Conservation (phyloP, 2,329 filamentous ascomycete genomes). For the Calonectria pauciramosa region DNA sequence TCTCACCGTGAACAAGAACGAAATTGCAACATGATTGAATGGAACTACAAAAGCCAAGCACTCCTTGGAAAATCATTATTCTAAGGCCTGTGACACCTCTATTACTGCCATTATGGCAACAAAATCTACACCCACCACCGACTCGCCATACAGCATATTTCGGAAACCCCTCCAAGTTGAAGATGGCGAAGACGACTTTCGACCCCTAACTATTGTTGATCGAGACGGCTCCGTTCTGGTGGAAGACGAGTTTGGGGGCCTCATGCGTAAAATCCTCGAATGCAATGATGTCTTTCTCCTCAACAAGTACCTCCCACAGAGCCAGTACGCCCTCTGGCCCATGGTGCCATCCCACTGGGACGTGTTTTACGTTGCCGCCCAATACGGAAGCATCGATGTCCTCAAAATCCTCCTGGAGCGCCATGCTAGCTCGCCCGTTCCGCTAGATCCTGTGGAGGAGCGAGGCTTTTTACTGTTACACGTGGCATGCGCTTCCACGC, state of each 20-base stretch:
- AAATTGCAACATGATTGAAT: neutral
- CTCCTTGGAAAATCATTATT: no score
- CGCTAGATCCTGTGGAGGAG: neutral
- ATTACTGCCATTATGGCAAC: neutral
- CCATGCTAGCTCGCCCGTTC: neutral
- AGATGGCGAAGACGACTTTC: neutral
- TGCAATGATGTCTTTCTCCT: neutral
- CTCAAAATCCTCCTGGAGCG: conserved; percentile 13
- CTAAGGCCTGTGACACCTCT: no score
- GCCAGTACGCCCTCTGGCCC: neutral
- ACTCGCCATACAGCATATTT: neutral
- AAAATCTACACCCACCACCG: accelerated
- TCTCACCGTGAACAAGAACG: neutral
- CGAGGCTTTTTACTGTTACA: neutral
- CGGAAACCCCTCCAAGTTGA: neutral
- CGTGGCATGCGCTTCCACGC: neutral
- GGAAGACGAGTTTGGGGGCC: neutral
- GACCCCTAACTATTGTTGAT: neutral
- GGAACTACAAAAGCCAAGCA: neutral
- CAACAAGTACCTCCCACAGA: neutral
- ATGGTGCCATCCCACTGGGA: neutral
- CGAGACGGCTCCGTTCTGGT: neutral
- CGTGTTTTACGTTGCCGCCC: neutral
- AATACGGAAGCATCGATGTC: neutral
- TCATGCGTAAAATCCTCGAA: neutral